Evolutionary conservation across 306 rosid genomes (phyloP).

Genomic region (Biancaea sappan): DNA sequence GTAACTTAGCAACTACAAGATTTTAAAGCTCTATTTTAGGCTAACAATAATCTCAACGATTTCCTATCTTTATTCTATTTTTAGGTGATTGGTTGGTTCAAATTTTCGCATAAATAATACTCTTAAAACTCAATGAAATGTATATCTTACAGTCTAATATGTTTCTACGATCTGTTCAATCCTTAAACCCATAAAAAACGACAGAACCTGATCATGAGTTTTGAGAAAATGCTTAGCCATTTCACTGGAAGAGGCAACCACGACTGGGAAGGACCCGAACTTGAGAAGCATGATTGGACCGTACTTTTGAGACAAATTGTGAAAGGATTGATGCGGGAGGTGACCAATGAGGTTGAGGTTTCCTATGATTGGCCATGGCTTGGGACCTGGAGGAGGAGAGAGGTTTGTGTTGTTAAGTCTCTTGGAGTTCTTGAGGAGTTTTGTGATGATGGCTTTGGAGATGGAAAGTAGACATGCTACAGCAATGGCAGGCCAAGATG

Average conservation of each 20-base stretch:
- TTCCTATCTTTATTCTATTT: too few relatives aligned
- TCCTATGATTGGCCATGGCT: conserved; percentile 55
- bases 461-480: neutral
- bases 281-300: conserved; percentile 50
- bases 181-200: too few relatives aligned
- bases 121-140: too few relatives aligned
- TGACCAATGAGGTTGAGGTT: conserved; percentile 45
- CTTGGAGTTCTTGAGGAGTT: neutral
- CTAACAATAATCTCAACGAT: too few relatives aligned
- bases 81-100: too few relatives aligned
- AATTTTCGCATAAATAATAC: too few relatives aligned
- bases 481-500: conserved; percentile 4
- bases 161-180: too few relatives aligned
- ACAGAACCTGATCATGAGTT: conserved; percentile 45
- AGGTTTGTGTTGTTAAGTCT: neutral
- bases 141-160: too few relatives aligned
- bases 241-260: conserved; percentile 47
- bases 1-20: too few relatives aligned
- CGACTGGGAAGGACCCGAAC: conserved; percentile 46
- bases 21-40: too few relatives aligned
- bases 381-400: conserved; percentile 57
- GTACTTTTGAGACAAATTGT: conserved; percentile 42
- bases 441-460: conserved; percentile 17
- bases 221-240: conserved; percentile 39
- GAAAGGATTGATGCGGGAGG: conserved; percentile 51